phyloP scores from a whole-genome alignment of 148 eudicot species.

The Fagopyrum esculentum region DNA sequence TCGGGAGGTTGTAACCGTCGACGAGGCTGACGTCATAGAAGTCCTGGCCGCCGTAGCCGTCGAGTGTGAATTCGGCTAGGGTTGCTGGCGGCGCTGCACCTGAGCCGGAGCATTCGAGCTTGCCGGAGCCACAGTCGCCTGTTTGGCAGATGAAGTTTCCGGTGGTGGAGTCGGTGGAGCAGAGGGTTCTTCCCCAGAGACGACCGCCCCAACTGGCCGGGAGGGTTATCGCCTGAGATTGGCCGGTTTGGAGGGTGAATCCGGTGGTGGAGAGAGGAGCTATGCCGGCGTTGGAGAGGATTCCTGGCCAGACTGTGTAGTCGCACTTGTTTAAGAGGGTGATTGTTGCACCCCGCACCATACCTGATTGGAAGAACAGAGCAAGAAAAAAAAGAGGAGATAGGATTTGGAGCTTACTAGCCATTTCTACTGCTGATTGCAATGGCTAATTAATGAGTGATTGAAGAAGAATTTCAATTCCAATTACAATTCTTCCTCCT shows the following conservation, averaged over 20 bases:
- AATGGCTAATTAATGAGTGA: neutral
- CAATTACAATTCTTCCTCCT: neutral
- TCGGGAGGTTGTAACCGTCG: constrained; percentile 74
- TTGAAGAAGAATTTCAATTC: neutral
- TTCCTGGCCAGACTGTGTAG: constrained; percentile 72
- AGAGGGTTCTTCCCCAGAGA: constrained; percentile 64
- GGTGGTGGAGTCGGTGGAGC: constrained; percentile 34
- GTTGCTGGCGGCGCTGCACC: constrained; percentile 58
- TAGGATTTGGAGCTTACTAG: neutral
- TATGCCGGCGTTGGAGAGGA: constrained; percentile 65
- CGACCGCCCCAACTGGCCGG: constrained; percentile 73
- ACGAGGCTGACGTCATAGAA: constrained; percentile 79
- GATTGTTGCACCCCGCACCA: constrained; percentile 27
- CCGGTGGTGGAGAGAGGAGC: constrained; percentile 56
- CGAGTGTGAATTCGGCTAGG: constrained; percentile 58
- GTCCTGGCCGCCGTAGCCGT: constrained; percentile 43
- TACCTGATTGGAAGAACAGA: constrained; percentile 7
- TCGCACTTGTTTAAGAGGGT: constrained; percentile 55
- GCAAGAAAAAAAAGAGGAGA: neutral
- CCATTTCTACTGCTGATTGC: neutral
- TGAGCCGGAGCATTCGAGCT: constrained; percentile 42
- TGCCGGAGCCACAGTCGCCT: constrained; percentile 67
- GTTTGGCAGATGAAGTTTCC: constrained; percentile 59
- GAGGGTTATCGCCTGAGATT: constrained; percentile 28
- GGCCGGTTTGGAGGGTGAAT: constrained; percentile 46